A percentile compares a stretch with the other conserved stretches of the same genome.
phyloP scores from a whole-genome alignment of 116 monocot species.

The Dioscorea cayenensis region DNA sequence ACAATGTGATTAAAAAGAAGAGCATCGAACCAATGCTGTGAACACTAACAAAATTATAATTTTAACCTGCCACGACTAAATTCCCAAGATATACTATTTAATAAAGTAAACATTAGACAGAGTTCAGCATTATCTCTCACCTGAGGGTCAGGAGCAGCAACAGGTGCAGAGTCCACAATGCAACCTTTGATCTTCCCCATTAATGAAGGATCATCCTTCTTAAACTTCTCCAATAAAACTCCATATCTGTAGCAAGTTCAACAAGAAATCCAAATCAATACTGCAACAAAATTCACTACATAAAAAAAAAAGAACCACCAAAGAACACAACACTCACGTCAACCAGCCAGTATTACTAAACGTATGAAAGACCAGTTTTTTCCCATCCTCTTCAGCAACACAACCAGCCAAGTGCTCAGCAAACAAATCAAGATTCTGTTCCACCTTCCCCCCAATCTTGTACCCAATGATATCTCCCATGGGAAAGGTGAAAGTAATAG shows the following conservation, averaged over 20 bases:
- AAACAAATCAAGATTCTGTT: slow-evolving; percentile 59
- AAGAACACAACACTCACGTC: slow-evolving; percentile 37
- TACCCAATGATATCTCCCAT: slow-evolving; percentile 78
- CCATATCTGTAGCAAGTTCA: slow-evolving; percentile 57
- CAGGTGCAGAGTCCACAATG: slow-evolving; percentile 92
- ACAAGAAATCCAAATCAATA: not conserved
- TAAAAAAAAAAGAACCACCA: not conserved
- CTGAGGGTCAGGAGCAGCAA: slow-evolving; percentile 93
- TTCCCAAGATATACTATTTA: not conserved
- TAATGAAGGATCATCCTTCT: slow-evolving; percentile 56
- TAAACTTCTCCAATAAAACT: slow-evolving; percentile 84
- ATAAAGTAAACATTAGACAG: not conserved
- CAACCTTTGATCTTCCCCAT: slow-evolving; percentile 81
- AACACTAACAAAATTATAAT: too few species aligned
- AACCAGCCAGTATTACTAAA: slow-evolving; percentile 98
- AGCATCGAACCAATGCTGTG: too few species aligned
- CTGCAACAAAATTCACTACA: not conserved
- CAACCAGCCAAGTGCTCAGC: slow-evolving; percentile 74
- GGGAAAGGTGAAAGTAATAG: slow-evolving; percentile 63
- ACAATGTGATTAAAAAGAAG: too few species aligned
- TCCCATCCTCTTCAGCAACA: slow-evolving; percentile 69
- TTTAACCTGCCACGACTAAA: not conserved
- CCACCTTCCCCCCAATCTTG: slow-evolving; percentile 64
- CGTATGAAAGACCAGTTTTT: slow-evolving; percentile 94
- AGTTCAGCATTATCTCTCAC: slow-evolving; percentile 26